Conservation (phyloP, 805 yeast species). For the Torulaspora indica region DNA sequence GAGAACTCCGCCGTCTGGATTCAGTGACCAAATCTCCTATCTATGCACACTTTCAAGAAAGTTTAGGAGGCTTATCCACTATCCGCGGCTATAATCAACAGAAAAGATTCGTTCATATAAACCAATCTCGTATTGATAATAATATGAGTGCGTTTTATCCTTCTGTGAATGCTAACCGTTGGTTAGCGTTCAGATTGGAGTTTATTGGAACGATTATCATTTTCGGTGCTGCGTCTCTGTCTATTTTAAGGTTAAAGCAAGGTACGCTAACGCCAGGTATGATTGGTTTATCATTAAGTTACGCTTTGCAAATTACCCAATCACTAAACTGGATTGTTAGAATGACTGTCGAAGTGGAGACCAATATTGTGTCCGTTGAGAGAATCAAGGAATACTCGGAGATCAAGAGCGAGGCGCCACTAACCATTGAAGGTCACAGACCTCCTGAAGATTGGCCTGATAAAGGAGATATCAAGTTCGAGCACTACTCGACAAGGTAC, state of each 20-base stretch:
- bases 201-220: slow-evolving; percentile 86
- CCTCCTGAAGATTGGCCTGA: slow-evolving; percentile 75
- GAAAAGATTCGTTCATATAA: slow-evolving; percentile 57
- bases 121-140: slow-evolving; percentile 68
- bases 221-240: slow-evolving; percentile 76
- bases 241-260: slow-evolving; percentile 61
- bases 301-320: slow-evolving; percentile 89
- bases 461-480: slow-evolving; percentile 60
- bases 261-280: slow-evolving; percentile 82
- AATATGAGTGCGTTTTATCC: slow-evolving; percentile 93
- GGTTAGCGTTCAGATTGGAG: slow-evolving; percentile 95
- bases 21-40: slow-evolving; percentile 77
- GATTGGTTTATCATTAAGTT: slow-evolving; percentile 90
- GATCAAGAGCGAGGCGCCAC: slow-evolving; percentile 83
- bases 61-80: slow-evolving; percentile 68
- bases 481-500: slow-evolving; percentile 76
- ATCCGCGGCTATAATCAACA: slow-evolving; percentile 71
- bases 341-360: slow-evolving; percentile 98
- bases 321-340: slow-evolving; percentile 95
- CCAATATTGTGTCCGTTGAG: slow-evolving; percentile 95
- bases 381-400: slow-evolving; percentile 83
- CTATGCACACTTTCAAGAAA: slow-evolving; percentile 80
- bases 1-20: slow-evolving; percentile 79
- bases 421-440: slow-evolving; percentile 53
- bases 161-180: slow-evolving; percentile 86